Percentiles rank a stretch among this genome's conserved stretches.
phyloP scores from a whole-genome alignment of 2,329 filamentous ascomycete genomes.

The Exophiala sideris region DNA sequence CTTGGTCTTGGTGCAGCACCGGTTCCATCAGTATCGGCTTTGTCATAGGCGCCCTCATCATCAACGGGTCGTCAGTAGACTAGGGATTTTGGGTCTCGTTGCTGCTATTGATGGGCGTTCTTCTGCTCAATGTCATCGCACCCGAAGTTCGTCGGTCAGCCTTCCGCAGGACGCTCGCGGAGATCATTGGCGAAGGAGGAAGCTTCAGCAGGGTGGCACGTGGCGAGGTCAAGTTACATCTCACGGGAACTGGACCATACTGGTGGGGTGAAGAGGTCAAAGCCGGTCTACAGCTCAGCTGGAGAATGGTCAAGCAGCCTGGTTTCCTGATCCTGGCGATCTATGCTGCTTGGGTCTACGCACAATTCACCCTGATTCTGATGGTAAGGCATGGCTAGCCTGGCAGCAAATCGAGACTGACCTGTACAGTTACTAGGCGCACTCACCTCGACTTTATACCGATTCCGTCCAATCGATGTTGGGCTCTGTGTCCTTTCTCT shows the following conservation, averaged over 20 bases:
- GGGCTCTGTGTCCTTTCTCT: conserved; percentile 65
- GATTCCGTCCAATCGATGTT: conserved; percentile 60
- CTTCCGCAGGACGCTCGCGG: conserved; percentile 65
- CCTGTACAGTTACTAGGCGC: conserved; percentile 60
- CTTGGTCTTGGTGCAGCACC: conserved; percentile 75
- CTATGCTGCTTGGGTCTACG: conserved; percentile 77
- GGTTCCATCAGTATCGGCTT: conserved; percentile 71
- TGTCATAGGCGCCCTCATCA: conserved; percentile 66
- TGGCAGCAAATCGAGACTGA: neutral
- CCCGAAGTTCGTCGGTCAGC: conserved; percentile 70
- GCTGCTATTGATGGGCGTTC: conserved; percentile 60
- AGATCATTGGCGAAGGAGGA: conserved; percentile 45
- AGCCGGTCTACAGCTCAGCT: conserved; percentile 63
- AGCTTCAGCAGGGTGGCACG: conserved; percentile 54
- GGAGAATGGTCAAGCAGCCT: conserved; percentile 69
- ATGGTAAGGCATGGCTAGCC: conserved; percentile 47
- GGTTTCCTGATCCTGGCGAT: conserved; percentile 69
- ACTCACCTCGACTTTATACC: conserved; percentile 66
- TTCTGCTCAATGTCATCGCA: conserved; percentile 67
- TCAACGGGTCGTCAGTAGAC: conserved; percentile 60
- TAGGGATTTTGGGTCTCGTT: conserved; percentile 77
- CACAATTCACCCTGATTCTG: conserved; percentile 70
- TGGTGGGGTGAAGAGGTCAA: conserved; percentile 77
- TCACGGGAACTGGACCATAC: conserved; percentile 65
- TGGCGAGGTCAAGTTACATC: conserved; percentile 74